Evolutionary conservation across 2,329 filamentous ascomycete genomes (phyloP), one percentile per base, ranked within the genome.

Genomic region (Aureobasidium sp.): DNA sequence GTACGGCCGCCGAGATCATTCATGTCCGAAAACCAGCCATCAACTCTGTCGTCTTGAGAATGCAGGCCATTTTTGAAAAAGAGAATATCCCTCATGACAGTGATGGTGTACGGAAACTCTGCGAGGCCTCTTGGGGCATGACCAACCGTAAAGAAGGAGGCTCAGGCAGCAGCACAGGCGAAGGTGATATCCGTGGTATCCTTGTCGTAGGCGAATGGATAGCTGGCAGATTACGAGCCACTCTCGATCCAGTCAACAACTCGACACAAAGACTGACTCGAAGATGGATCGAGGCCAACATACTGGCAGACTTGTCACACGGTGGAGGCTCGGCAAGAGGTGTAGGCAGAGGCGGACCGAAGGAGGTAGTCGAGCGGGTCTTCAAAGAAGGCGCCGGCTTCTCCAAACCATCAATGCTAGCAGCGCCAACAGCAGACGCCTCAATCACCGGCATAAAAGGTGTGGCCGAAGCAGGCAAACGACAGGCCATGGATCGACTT

Each of bases 171-270:
- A 82, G 79, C 44, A 79, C 79, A 34, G 84, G 85, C 0, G 80
- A 83, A 17, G 84, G 88, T 60, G 88, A 94, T 64, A 79, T 94
- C 29, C 80, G 88, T 59, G 85, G 88, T 34, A 80, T 91, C 55
- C 87, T 94, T 84, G 88, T 94, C 0, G 86, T 91, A 3, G 85
- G 85, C 35, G 88, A 94, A 68, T 93, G 88, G 88, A 86, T 90
- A 12, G 88, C 88, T 16, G 79, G 84, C 8, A 83, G 85, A 37
- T 74, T 90, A 44, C 78, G 77, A 59, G 66, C 72, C 1, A 51
- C 51, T 2, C 41, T 42, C 30, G 47, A 56, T n/a, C 41, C 50
- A n/a, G 14, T 38, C 19, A 21, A 42, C 19, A 51, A 52, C 22
- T 63, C 70, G 1, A 65, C 68, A 19, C 67, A 68, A 14, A 73